These are phyloP conservation scores for Entomophthora muscae DNA, from an alignment of 371 early-diverging fungal species.

Conservation along the genomic window DNA sequence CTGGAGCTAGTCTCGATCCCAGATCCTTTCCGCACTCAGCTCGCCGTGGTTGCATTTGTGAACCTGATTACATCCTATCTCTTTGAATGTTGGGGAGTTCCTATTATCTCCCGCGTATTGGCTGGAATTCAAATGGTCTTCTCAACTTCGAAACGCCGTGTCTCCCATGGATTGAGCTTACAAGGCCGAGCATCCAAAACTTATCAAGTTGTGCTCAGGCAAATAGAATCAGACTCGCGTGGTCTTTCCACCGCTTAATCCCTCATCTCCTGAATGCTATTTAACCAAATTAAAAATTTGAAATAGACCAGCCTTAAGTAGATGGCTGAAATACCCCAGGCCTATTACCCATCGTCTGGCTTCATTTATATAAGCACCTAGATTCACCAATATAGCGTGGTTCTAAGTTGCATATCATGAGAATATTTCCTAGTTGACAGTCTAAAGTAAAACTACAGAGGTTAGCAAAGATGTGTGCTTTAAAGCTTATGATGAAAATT, in stretches of 20 bases:
- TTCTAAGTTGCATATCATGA: no score
- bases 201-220: neutral
- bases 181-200: neutral
- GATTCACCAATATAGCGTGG: no score
- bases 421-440: no score
- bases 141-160: neutral
- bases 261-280: neutral
- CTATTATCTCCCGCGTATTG: neutral
- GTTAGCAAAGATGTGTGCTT: no score
- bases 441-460: no score
- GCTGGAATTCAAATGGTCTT: neutral
- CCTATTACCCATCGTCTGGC: no score
- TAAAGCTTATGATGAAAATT: no score
- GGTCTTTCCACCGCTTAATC: neutral
- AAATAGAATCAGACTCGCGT: neutral
- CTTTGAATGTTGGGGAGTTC: neutral
- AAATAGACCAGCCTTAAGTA: no score
- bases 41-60: neutral
- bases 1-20: slow-evolving; percentile 6
- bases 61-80: neutral
- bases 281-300: no score
- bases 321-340: no score
- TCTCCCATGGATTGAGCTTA: neutral
- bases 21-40: neutral
- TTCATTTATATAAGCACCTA: no score